These are phyloP conservation scores for Clonostachys rosea DNA, from an alignment of 2,329 filamentous ascomycete genomes.

Conservation along the genomic window DNA sequence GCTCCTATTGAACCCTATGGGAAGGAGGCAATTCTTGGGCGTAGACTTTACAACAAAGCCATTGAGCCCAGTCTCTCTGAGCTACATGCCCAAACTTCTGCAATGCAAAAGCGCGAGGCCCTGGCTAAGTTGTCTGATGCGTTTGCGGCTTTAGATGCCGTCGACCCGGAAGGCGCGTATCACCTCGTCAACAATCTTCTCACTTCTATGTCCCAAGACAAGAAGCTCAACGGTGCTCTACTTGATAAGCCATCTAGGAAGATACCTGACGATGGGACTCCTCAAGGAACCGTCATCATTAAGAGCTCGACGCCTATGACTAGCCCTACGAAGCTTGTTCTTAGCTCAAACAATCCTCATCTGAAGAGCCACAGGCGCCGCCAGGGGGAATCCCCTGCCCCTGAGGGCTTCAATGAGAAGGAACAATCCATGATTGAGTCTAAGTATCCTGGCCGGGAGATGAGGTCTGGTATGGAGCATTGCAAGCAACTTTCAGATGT, in stretches of 20 bases:
- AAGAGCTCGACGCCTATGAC: slow-evolving; percentile 39
- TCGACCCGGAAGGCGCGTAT: slow-evolving; percentile 88
- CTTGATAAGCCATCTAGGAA: slow-evolving; percentile 34
- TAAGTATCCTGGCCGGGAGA: slow-evolving; percentile 49
- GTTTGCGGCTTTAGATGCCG: slow-evolving; percentile 75
- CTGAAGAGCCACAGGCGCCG: slow-evolving; percentile 72
- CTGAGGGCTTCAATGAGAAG: slow-evolving; percentile 25
- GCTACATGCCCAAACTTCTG: slow-evolving; percentile 73
- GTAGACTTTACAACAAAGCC: slow-evolving; percentile 74
- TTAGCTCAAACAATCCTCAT: slow-evolving; percentile 81
- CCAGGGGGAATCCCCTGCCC: slow-evolving; percentile 36
- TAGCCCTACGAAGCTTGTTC: slow-evolving; percentile 61
- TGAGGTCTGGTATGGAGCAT: slow-evolving; percentile 80
- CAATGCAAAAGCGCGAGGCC: slow-evolving; percentile 69
- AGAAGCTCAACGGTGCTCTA: slow-evolving; percentile 53
- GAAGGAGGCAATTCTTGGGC: slow-evolving; percentile 81
- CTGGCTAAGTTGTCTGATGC: slow-evolving; percentile 80
- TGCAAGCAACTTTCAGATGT: slow-evolving; percentile 85
- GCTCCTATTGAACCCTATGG: slow-evolving; percentile 52
- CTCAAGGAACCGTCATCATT: slow-evolving; percentile 52
- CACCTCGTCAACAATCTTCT: slow-evolving; percentile 77
- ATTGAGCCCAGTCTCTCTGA: slow-evolving; percentile 83
- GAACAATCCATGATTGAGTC: slow-evolving; percentile 43
- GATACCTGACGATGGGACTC: slow-evolving; percentile 35
- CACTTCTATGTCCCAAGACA: slow-evolving; percentile 66